Percentiles rank a stretch among this genome's conserved stretches.
These are phyloP conservation scores for Daldinia grandis DNA, from an alignment of 495 filamentous ascomycete species.

Conservation along the genomic window DNA sequence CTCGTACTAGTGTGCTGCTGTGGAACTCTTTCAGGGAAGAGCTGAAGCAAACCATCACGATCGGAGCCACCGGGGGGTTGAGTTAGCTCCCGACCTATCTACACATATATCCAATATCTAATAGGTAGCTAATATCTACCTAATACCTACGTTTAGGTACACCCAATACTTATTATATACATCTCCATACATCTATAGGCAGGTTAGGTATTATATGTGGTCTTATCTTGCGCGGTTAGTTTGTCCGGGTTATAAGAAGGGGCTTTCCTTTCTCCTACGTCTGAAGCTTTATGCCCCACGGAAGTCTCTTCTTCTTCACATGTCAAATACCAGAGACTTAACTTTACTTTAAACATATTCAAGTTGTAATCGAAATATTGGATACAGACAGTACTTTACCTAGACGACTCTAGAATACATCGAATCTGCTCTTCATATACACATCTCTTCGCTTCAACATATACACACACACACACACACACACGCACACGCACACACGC, in stretches of 20 bases:
- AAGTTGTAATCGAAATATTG: not conserved
- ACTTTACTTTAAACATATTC: not conserved
- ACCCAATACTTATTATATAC: not conserved
- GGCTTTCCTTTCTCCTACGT: not conserved
- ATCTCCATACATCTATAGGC: not conserved
- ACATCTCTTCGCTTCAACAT: not conserved
- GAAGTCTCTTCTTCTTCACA: constrained; percentile 4
- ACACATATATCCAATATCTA: not conserved
- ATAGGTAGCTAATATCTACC: not conserved
- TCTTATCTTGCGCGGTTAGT: not conserved
- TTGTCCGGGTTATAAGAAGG: constrained; percentile 4
- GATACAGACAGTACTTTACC: not conserved
- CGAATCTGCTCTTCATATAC: not conserved
- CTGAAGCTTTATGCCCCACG: not conserved
- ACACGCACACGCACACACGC: too few species aligned
- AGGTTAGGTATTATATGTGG: not conserved
- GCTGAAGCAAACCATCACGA: constrained; percentile 10
- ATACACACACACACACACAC: too few species aligned
- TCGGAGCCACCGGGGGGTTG: not conserved
- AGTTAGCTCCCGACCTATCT: not conserved
- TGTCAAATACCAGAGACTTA: not conserved
- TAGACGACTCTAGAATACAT: not conserved
- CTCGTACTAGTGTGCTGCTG: constrained; percentile 24
- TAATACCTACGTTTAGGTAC: not conserved
- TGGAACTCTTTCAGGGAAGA: constrained; percentile 26